Conservation (phyloP, 352 stramenopile species). For the Globisporangium cystogenes region DNA sequence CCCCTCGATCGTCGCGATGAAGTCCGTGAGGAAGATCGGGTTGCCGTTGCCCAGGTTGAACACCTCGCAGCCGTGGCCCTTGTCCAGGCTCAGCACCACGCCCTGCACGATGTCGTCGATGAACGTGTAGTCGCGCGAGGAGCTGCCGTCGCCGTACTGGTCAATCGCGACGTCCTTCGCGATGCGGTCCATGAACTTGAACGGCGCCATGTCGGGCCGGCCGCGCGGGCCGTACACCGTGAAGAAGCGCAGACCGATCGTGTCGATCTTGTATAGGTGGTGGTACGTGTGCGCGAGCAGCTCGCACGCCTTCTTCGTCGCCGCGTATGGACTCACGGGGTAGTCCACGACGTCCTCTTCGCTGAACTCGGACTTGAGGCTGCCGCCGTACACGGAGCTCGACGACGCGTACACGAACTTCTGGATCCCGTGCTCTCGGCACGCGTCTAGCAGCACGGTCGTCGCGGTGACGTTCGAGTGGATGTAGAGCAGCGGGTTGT, state of each 20-base stretch:
- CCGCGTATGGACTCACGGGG: constrained; percentile 95
- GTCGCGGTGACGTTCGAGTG: constrained; percentile 96
- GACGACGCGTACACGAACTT: constrained; percentile 97
- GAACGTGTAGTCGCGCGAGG: constrained; percentile 97
- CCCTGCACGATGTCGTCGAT: constrained; percentile 98
- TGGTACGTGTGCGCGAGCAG: constrained; percentile 97
- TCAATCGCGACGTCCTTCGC: constrained; percentile 90
- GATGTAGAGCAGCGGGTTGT: constrained; percentile 97
- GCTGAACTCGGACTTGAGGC: constrained; percentile 88
- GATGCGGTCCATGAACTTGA: constrained; percentile 98
- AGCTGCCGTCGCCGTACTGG: constrained; percentile 96
- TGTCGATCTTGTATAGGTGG: constrained; percentile 94
- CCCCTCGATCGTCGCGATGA: constrained; percentile 94
- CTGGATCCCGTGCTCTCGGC: constrained; percentile 80
- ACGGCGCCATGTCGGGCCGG: constrained; percentile 97
- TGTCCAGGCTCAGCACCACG: constrained; percentile 77
- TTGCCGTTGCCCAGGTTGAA: constrained; percentile 97
- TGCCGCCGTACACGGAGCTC: constrained; percentile 95
- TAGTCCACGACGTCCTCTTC: constrained; percentile 90
- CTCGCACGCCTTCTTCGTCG: constrained; percentile 97
- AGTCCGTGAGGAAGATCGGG: constrained; percentile 90
- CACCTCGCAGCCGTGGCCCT: constrained; percentile 85
- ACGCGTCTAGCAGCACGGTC: constrained; percentile 92
- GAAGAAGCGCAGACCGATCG: constrained; percentile 97
- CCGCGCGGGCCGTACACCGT: constrained; percentile 97